phyloP scores from a whole-genome alignment of 2,329 filamentous ascomycete species.

The Fusarium anthophilum region DNA sequence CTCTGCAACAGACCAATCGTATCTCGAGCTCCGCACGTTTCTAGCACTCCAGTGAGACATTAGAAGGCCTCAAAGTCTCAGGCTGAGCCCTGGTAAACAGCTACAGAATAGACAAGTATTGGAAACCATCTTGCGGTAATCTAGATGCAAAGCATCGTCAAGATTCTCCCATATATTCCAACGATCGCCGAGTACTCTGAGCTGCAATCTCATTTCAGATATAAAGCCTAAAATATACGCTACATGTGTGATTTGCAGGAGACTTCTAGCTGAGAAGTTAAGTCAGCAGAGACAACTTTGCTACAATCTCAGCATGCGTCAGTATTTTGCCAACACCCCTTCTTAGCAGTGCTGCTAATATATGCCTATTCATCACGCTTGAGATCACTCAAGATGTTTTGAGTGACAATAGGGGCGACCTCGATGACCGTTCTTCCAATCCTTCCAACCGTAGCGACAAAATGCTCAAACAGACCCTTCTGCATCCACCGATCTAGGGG shows the following conservation, averaged over 20 bases:
- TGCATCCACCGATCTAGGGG: background rate
- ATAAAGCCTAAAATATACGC: no score
- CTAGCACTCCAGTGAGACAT: background rate
- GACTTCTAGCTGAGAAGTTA: no score
- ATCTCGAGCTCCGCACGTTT: background rate
- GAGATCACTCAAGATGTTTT: background rate
- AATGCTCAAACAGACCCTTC: background rate
- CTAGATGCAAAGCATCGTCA: accelerated
- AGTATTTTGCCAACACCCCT: accelerated
- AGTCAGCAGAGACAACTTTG: no score
- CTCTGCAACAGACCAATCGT: background rate
- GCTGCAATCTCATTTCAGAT: background rate
- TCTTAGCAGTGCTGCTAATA: accelerated
- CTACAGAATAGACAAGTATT: accelerated
- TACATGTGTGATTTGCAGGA: no score
- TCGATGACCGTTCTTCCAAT: background rate
- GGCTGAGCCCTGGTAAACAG: accelerated
- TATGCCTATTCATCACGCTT: accelerated
- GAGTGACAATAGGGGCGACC: background rate
- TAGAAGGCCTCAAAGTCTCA: background rate
- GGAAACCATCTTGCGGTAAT: no score
- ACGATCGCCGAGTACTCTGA: background rate
- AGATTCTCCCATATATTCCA: background rate
- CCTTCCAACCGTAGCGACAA: accelerated
- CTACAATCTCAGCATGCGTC: background rate